Conservation (phyloP, 1,284 basidiomycete genomes). For the Dichomitus squalens region DNA sequence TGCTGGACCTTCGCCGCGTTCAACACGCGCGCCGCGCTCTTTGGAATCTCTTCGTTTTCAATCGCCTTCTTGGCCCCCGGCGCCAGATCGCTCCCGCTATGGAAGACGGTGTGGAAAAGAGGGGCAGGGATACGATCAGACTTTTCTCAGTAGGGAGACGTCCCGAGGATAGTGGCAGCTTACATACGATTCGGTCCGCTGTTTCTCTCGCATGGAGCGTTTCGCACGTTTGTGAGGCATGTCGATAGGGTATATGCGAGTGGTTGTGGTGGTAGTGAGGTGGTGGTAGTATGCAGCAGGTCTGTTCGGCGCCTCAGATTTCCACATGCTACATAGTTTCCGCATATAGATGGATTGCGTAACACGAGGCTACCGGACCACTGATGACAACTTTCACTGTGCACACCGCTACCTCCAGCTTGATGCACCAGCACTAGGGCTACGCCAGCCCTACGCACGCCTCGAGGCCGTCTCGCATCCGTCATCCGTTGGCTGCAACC, state of each 20-base stretch:
- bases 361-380: too few relatives aligned
- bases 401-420: too few relatives aligned
- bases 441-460: too few relatives aligned
- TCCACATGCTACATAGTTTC: too few relatives aligned
- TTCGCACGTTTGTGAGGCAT: conserved; percentile 74
- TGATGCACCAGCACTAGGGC: too few relatives aligned
- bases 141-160: not conserved
- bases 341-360: too few relatives aligned
- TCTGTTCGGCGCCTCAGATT: too few relatives aligned
- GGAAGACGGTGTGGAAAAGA: not conserved
- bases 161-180: conserved; percentile 11
- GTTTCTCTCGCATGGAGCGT: conserved; percentile 46
- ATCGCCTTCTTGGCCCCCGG: conserved; percentile 27
- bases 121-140: not conserved
- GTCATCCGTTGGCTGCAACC: too few relatives aligned
- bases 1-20: conserved; percentile 61
- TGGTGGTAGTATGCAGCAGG: too few relatives aligned
- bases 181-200: conserved; percentile 42
- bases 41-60: conserved; percentile 60
- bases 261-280: too few relatives aligned
- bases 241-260: not conserved
- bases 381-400: too few relatives aligned
- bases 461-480: too few relatives aligned
- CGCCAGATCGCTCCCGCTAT: conserved; percentile 46
- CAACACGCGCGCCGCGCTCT: conserved; percentile 62